phyloP scores from a whole-genome alignment of 306 rosid genomes.

The Fragaria nilgerrensis region DNA sequence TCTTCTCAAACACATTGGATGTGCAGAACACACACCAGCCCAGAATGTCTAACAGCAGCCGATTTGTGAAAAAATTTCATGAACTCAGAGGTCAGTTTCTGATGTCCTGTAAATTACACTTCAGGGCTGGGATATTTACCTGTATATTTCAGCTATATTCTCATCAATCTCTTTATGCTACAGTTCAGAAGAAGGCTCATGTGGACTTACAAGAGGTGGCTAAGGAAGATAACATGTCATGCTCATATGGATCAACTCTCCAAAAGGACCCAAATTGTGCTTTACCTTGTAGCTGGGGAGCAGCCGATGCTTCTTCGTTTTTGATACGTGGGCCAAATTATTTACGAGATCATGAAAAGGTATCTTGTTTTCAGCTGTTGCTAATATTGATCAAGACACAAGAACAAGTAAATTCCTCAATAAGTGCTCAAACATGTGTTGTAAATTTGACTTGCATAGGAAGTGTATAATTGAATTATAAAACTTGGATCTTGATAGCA shows the following conservation, averaged over 20 bases:
- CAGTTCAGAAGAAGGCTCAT: conserved; percentile 81
- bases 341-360: conserved; percentile 65
- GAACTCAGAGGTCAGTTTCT: conserved; percentile 67
- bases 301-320: conserved; percentile 79
- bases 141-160: conserved; percentile 7
- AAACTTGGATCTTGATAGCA: background rate
- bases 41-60: conserved; percentile 36
- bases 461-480: background rate
- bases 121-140: background rate
- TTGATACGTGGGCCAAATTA: conserved; percentile 72
- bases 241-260: conserved; percentile 69
- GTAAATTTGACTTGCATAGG: background rate
- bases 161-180: conserved; percentile 12
- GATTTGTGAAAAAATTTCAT: conserved; percentile 63
- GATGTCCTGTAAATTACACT: conserved; percentile 5
- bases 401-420: background rate
- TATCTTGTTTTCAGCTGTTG: conserved; percentile 16
- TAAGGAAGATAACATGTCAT: conserved; percentile 43
- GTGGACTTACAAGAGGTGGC: conserved; percentile 52
- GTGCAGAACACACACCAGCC: conserved; percentile 43
- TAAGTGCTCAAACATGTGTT: background rate
- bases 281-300: conserved; percentile 65
- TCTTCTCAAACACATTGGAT: conserved; percentile 14
- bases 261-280: conserved; percentile 54
- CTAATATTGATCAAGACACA: background rate